phyloP scores from a whole-genome alignment of 768 basidiomycete species.

The Tulasnella sp. region DNA sequence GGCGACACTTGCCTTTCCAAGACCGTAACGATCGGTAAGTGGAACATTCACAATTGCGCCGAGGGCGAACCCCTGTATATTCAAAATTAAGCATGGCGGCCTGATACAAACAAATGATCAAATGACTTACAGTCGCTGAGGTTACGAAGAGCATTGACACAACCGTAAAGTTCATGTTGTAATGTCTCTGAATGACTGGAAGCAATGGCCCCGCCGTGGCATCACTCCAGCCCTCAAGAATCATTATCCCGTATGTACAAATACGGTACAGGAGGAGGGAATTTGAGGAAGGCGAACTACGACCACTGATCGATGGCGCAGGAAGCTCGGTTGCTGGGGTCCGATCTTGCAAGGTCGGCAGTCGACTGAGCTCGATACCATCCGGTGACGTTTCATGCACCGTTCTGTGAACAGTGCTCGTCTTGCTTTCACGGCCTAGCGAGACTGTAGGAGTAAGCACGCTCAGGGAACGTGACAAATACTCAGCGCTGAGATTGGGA shows the following conservation, averaged over 20 bases:
- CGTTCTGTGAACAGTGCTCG: background rate
- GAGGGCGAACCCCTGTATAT: background rate
- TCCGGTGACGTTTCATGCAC: background rate
- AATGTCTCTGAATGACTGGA: slow-evolving; percentile 9
- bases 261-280: background rate
- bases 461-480: background rate
- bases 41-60: slow-evolving; percentile 14
- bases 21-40: slow-evolving; percentile 17
- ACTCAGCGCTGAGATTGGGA: background rate
- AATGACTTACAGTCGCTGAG: background rate
- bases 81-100: background rate
- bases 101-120: background rate
- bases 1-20: slow-evolving; percentile 4
- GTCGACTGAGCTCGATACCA: background rate
- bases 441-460: background rate
- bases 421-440: background rate
- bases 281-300: background rate
- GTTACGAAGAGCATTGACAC: slow-evolving; percentile 22
- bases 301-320: background rate
- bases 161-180: slow-evolving; percentile 9
- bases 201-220: slow-evolving; percentile 8
- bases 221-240: slow-evolving; percentile 17
- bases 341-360: background rate
- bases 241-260: slow-evolving; percentile 1
- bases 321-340: background rate